Conservation (phyloP, 768 basidiomycete species). For the Gymnopilus dilepis region DNA sequence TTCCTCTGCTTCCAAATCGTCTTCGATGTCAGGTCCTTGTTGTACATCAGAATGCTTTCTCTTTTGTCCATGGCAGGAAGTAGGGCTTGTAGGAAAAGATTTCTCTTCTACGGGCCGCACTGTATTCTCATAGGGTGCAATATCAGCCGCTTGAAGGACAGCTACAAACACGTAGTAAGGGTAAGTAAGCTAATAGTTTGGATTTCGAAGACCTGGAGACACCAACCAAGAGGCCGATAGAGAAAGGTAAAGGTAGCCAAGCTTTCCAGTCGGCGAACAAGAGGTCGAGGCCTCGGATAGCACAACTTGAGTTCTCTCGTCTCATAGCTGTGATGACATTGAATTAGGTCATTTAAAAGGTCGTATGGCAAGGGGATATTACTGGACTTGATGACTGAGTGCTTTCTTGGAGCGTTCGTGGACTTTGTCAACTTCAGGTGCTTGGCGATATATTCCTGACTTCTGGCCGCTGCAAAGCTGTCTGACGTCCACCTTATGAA, state of each 20-base stretch:
- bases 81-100: not conserved
- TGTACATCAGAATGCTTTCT: not conserved
- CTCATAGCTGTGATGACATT: too few species aligned
- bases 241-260: not conserved
- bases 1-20: not conserved
- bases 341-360: too few species aligned
- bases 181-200: not conserved
- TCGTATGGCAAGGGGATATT: too few species aligned
- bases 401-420: slow-evolving; percentile 12
- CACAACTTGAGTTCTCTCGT: too few species aligned
- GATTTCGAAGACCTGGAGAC: not conserved
- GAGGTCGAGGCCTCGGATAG: not conserved
- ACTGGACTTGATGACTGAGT: slow-evolving; percentile 7
- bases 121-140: slow-evolving; percentile 11
- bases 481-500: not conserved
- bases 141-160: slow-evolving; percentile 24
- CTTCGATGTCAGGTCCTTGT: slow-evolving; percentile 10
- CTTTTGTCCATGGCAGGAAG: not conserved
- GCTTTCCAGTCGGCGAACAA: not conserved
- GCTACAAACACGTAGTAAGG: too few species aligned
- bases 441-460: too few species aligned
- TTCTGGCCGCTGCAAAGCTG: too few species aligned
- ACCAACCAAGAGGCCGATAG: not conserved
- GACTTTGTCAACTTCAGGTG: not conserved
- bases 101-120: not conserved